Conservation (phyloP, 163 green algal genomes). For the Prototheca cutis region DNA sequence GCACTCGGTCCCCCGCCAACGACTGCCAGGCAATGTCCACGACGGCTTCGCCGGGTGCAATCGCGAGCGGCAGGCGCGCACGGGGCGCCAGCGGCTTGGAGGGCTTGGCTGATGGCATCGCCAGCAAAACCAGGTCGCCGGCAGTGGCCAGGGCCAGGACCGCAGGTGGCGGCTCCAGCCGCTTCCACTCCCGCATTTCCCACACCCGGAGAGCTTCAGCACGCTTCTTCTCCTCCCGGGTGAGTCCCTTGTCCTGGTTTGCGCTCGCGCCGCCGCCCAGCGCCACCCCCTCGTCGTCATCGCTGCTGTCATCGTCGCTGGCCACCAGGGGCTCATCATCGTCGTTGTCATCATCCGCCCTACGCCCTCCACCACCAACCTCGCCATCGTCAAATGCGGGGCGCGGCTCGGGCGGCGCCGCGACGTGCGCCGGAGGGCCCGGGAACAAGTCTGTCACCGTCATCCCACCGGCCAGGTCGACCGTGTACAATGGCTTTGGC, state of each 20-base stretch:
- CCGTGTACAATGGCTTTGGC: slow-evolving; percentile 12
- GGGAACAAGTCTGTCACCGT: neutral
- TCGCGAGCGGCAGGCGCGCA: neutral
- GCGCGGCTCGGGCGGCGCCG: slow-evolving; percentile 7
- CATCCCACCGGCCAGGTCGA: slow-evolving; percentile 7
- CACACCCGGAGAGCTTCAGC: slow-evolving; percentile 16
- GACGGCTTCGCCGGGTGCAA: slow-evolving; percentile 34
- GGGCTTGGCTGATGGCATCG: neutral
- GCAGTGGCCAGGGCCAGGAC: slow-evolving; percentile 2
- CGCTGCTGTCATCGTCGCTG: too few relatives aligned
- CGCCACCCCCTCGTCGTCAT: neutral
- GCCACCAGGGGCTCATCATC: too few relatives aligned
- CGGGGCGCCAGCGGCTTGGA: neutral
- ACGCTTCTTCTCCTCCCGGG: neutral
- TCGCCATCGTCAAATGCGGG: too few relatives aligned
- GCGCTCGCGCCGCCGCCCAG: neutral
- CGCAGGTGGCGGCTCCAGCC: slow-evolving; percentile 15
- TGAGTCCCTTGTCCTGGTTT: neutral
- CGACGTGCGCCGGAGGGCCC: slow-evolving; percentile 19
- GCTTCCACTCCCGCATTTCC: slow-evolving; percentile 10
- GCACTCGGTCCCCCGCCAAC: slow-evolving; percentile 23
- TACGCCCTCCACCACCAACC: too few relatives aligned
- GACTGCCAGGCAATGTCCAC: slow-evolving; percentile 48
- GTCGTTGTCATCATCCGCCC: too few relatives aligned
- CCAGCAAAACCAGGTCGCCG: neutral